Conservation (phyloP, 805 yeast species). For the Saccharomycopsis synnaedendra region DNA sequence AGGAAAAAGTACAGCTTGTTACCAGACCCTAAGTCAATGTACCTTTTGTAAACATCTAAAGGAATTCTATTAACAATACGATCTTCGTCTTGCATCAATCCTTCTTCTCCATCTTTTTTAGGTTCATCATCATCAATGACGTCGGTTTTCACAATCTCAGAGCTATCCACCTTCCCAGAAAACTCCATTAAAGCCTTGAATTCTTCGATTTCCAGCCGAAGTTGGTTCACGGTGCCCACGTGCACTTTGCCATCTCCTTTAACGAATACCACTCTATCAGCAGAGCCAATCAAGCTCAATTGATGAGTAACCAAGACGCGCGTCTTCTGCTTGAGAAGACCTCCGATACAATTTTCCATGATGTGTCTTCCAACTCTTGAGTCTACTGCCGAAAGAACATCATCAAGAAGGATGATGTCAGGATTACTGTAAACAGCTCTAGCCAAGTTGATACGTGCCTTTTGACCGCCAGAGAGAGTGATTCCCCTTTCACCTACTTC, state of each 20-base stretch:
- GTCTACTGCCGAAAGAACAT: conserved; percentile 65
- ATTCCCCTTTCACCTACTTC: conserved; percentile 70
- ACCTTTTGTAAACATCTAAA: conserved; percentile 35
- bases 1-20: conserved; percentile 24
- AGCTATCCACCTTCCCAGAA: conserved; percentile 18
- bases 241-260: conserved; percentile 38
- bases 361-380: conserved; percentile 66
- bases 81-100: conserved; percentile 37
- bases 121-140: conserved; percentile 10
- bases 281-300: conserved; percentile 46
- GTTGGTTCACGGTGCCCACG: conserved; percentile 39
- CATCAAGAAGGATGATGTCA: conserved; percentile 54
- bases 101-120: conserved; percentile 20
- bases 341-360: conserved; percentile 46
- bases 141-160: neutral
- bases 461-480: conserved; percentile 69
- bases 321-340: conserved; percentile 39
- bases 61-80: conserved; percentile 46
- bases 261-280: conserved; percentile 51
- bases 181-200: conserved; percentile 36
- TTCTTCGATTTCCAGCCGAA: conserved; percentile 27
- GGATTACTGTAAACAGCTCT: conserved; percentile 54
- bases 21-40: conserved; percentile 47
- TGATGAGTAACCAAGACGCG: conserved; percentile 70
- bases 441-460: conserved; percentile 58